Conservation (phyloP, 805 yeast species). For the Martiniozyma abietophila region DNA sequence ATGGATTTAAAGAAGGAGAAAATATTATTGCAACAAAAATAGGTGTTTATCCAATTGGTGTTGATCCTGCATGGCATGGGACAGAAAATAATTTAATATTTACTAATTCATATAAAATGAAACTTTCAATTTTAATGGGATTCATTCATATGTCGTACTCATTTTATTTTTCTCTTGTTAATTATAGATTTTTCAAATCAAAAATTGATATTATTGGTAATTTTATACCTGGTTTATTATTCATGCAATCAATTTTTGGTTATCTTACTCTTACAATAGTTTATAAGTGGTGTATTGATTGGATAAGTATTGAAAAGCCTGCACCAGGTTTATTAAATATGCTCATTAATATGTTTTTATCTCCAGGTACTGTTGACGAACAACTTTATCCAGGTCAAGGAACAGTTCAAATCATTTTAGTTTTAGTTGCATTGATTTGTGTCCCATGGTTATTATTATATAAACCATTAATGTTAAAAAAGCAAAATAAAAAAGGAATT, state of each 20-base stretch:
- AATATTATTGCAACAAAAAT: conserved; percentile 37
- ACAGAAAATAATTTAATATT: conserved; percentile 62
- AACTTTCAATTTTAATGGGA: conserved; percentile 67
- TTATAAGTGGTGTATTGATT: conserved; percentile 67
- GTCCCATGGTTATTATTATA: conserved; percentile 65
- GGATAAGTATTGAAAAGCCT: conserved; percentile 51
- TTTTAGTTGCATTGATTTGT: conserved; percentile 54
- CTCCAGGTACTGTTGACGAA: conserved; percentile 64
- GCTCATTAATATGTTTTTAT: conserved; percentile 66
- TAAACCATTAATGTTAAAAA: conserved; percentile 43
- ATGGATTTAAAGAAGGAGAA: conserved; percentile 40
- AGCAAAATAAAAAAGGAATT: conserved; percentile 39
- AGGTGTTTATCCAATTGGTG: conserved; percentile 52
- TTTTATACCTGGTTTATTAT: conserved; percentile 62
- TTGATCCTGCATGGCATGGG: conserved; percentile 77
- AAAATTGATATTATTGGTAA: conserved; percentile 61
- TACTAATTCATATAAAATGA: conserved; percentile 71
- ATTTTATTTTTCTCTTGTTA: conserved; percentile 56
- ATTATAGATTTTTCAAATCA: conserved; percentile 47
- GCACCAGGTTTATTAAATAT: conserved; percentile 70
- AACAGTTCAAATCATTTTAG: conserved; percentile 46
- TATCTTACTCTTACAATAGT: conserved; percentile 57
- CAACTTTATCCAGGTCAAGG: conserved; percentile 59
- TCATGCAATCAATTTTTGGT: conserved; percentile 72
- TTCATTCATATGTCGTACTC: conserved; percentile 69